Evolutionary conservation across 805 yeast species (phyloP), one percentile per base, ranked within the genome.

Genomic region (Yarrowia alimentaria): DNA sequence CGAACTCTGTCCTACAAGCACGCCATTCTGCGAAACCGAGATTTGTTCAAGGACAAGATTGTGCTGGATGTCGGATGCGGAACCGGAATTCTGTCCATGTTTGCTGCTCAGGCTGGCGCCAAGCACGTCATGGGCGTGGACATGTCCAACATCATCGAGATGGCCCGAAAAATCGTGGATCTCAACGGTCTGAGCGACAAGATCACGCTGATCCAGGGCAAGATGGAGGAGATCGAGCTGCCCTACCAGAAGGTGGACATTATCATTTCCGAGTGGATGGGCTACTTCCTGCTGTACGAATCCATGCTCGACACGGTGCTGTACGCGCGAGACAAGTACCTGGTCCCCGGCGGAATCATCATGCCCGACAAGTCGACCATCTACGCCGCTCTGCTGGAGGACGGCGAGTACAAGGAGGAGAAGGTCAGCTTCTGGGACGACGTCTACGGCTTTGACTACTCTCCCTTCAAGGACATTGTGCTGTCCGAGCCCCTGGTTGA

Each of bases 21-120:
- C 56, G 96, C 97, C 51, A 93, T 93, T 67, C 80, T 80, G 71
- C 88, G 87, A 67, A 93, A 93, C 74, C 83, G 83, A 61, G 85
- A 83, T 59, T 70, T 88, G 51, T 91, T 93, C 75, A 88, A 89
- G 67, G 97, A 81, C 68, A 93, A 93, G 73, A 71, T 91, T 55
- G 99, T 93, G 6, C 74, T 93, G 53, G 99, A 93, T 70, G 99
- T 93, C 53, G 99, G 99, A 43, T 94, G 99, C 69, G 99, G 99
- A 59, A 93, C 99, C 16, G 99, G 99, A 60, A 89, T 93, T 58
- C 72, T 93, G 56, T 90, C 97, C 19, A 87, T 93, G 96, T 93
- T 93, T 74, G 98, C 98, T 13, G 96, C 91, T 45, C 83, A 83
- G 64, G 95, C 97, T n/a, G 99, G 99, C 58, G 99, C 99, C 56